phyloP scores from a whole-genome alignment of 202 grass and related monocot genomes.

The Carex sylvatica region DNA sequence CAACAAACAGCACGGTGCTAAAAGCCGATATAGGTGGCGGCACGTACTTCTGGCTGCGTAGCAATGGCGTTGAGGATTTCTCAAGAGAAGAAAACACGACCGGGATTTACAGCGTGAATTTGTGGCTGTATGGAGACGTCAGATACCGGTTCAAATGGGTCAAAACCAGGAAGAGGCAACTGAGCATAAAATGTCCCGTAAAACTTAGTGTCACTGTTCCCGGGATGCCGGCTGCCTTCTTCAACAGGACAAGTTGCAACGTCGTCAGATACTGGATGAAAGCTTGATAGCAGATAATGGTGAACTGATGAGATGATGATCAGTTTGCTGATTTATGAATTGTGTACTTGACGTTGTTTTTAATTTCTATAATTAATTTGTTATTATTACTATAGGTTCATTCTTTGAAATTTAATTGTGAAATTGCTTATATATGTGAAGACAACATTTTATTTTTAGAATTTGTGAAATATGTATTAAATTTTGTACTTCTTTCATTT shows the following conservation, averaged over 20 bases:
- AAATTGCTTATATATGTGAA: not conserved
- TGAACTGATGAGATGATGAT: not conserved
- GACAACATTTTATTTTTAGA: not conserved
- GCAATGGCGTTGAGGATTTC: not conserved
- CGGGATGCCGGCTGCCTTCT: not conserved
- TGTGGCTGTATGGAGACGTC: constrained; percentile 48
- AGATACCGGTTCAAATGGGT: constrained; percentile 50
- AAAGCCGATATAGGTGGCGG: constrained; percentile 32
- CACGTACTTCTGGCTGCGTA: not conserved
- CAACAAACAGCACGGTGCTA: constrained; percentile 22
- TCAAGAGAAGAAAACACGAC: not conserved
- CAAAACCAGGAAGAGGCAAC: constrained; percentile 27
- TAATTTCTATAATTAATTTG: not conserved
- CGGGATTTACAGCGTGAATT: constrained; percentile 34
- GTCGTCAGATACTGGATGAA: constrained; percentile 29
- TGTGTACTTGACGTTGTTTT: not conserved
- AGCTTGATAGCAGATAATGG: not conserved
- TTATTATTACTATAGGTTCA: not conserved
- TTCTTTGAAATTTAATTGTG: not conserved
- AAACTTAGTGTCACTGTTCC: constrained; percentile 28
- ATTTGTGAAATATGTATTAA: not conserved
- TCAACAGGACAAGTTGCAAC: constrained; percentile 36
- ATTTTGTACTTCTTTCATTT: not conserved
- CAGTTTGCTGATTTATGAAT: not conserved
- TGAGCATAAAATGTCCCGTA: constrained; percentile 50